Base-by-base conservation (phyloP, 2,329 filamentous ascomycete species). In the Colletotrichum sp. region DNA sequence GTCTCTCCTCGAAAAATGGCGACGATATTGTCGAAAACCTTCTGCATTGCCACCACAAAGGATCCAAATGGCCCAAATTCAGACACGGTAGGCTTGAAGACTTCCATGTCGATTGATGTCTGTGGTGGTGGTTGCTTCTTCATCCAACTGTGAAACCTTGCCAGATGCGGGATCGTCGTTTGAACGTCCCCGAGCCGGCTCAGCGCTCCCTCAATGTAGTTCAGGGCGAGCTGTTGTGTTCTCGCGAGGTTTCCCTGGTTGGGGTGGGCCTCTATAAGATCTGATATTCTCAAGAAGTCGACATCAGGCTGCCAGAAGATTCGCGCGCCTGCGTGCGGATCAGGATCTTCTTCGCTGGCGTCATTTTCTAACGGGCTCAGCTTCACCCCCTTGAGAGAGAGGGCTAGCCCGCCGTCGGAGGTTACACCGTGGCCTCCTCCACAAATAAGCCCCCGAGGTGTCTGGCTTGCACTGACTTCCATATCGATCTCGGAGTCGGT, bases 1-100 rank as follows among this genome's bases (percentile, higher is more conserved):
- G 62, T 68, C 28, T 77, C 28, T 9, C 82, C 82, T 2, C 65
- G 77, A 26, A 83, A 79, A 8, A 84, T 76, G 12, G 69, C 68
- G 59, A 78, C 78, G 9, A 78, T 78, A 10, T 60, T 8, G 16
- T 75, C 72, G 6, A 26, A 15, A 2, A 75, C 59, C 12, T 32
- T 44, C 10, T 71, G 57, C 13, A 71, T 39, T 6, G 59, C 36
- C 28, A 34, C 26, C 26, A 57, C 28, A n/a, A 60, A 32, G 7
- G 69, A 44, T 2, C 26, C 52, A 36, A 55, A 64, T 12, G 68
- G 59, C 21, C 3, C 44, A 2, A 30, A 18, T 3, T 18, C 72
- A 78, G 12, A 69, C 4, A 75, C 3, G 78, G 28, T 39, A 18
- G 28, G 15, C 21, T 63, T 32, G 6, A 24, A 3, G 2, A 18